phyloP scores from a whole-genome alignment of 495 filamentous ascomycete genomes.

The Tuber indicum region DNA sequence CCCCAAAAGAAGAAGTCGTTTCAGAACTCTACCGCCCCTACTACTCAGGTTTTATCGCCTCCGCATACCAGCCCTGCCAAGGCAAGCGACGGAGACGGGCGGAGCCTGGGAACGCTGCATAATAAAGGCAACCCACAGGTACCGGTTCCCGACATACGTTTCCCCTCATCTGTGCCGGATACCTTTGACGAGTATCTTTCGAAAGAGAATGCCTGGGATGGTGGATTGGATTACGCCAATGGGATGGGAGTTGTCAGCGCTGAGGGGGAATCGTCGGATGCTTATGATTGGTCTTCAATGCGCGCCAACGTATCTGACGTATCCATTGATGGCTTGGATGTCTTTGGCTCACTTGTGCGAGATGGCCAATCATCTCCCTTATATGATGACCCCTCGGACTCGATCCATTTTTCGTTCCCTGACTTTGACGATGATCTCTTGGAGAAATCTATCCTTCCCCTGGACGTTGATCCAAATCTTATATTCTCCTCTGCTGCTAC shows the following conservation, averaged over 20 bases:
- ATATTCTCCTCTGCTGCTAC: conserved; percentile 37
- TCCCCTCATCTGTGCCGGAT: conserved; percentile 21
- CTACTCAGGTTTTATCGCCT: conserved; percentile 15
- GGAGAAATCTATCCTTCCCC: conserved; percentile 22
- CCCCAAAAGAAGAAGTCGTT: conserved; percentile 28
- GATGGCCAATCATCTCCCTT: conserved; percentile 30
- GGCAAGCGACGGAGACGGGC: conserved; percentile 18
- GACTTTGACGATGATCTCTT: conserved; percentile 32
- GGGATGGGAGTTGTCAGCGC: conserved; percentile 26
- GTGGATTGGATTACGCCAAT: conserved; percentile 30
- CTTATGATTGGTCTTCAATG: conserved; percentile 37
- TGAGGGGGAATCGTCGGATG: conserved; percentile 32
- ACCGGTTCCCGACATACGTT: conserved; percentile 27
- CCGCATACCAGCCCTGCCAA: conserved; percentile 28
- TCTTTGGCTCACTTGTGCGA: conserved; percentile 6
- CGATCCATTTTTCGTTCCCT: conserved; percentile 37
- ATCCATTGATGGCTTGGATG: conserved; percentile 6
- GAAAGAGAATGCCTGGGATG: conserved; percentile 19
- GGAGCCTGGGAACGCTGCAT: conserved; percentile 12
- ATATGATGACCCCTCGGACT: conserved; percentile 35
- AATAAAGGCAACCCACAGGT: conserved; percentile 24
- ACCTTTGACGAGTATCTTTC: conserved; percentile 3
- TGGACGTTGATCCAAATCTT: conserved; percentile 36
- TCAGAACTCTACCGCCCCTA: conserved; percentile 19
- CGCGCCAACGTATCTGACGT: conserved; percentile 35